These are phyloP conservation scores for Pleurotus djamor DNA, from an alignment of 768 basidiomycete species.

Conservation along the genomic window DNA sequence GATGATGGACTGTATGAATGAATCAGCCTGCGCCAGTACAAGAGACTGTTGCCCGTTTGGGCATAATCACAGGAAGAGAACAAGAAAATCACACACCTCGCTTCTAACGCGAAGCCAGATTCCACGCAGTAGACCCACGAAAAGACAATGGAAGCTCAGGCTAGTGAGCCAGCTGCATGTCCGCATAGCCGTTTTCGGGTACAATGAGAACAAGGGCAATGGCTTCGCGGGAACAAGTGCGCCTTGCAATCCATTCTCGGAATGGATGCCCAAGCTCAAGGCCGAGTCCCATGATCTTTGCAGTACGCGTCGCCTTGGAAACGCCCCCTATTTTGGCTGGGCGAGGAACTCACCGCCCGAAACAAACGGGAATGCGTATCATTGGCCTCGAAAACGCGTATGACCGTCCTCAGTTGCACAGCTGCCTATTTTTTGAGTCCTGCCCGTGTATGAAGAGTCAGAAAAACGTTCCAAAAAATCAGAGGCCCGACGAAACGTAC, in stretches of 20 bases:
- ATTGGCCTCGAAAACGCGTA: no score
- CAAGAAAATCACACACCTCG: not conserved
- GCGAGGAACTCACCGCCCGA: no score
- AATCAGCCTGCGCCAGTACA: conserved; percentile 3
- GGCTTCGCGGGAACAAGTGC: not conserved
- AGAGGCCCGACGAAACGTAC: no score
- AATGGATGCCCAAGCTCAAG: no score
- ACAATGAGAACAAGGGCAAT: not conserved
- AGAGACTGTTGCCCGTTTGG: conserved; percentile 3
- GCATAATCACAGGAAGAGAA: conserved; percentile 2
- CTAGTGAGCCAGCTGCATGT: not conserved
- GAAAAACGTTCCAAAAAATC: no score
- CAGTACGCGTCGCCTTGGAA: no score
- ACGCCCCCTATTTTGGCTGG: no score
- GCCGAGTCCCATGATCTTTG: no score
- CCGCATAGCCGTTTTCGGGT: not conserved
- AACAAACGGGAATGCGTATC: no score
- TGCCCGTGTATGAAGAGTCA: no score
- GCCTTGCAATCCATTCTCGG: not conserved
- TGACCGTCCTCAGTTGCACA: no score
- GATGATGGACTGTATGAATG: conserved; percentile 7
- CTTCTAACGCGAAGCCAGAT: not conserved
- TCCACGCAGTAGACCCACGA: not conserved
- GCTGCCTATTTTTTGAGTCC: no score
- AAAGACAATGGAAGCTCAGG: not conserved